These are phyloP conservation scores for Daldinia sp. DNA, from an alignment of 2,329 filamentous ascomycete genomes.

Conservation along the genomic window DNA sequence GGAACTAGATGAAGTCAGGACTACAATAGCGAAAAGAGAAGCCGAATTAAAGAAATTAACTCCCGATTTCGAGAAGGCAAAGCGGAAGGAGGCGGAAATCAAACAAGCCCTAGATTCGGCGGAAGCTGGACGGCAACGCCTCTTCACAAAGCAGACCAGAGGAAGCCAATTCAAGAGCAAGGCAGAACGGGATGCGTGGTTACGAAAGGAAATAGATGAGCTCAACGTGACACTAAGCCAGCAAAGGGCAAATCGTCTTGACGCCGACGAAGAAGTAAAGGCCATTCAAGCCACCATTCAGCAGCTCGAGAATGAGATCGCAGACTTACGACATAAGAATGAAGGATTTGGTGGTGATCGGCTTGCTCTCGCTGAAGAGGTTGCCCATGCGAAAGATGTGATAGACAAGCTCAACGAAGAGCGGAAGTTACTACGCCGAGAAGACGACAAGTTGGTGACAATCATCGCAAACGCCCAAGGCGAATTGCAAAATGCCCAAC, in stretches of 20 bases:
- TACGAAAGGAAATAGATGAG: constrained; percentile 82
- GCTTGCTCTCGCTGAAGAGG: constrained; percentile 74
- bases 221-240: constrained; percentile 78
- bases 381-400: constrained; percentile 79
- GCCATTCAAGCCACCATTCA: constrained; percentile 76
- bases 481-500: constrained; percentile 80
- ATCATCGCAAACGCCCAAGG: constrained; percentile 77
- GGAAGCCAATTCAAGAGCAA: constrained; percentile 89
- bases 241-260: constrained; percentile 84
- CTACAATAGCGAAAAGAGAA: constrained; percentile 79
- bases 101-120: constrained; percentile 78
- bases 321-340: constrained; percentile 73
- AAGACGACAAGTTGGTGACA: constrained; percentile 86
- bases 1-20: constrained; percentile 75
- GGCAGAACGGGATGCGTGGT: constrained; percentile 83
- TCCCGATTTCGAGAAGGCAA: constrained; percentile 78
- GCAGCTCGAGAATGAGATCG: constrained; percentile 75
- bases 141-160: constrained; percentile 92
- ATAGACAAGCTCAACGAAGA: constrained; percentile 84
- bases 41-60: constrained; percentile 76
- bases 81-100: constrained; percentile 74
- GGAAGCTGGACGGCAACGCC: constrained; percentile 76
- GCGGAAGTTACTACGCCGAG: constrained; percentile 84
- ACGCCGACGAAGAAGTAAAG: constrained; percentile 83
- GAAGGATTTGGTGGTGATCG: constrained; percentile 82